A percentile compares a stretch with the other conserved stretches of the same genome.
Evolutionary conservation across 2,329 filamentous ascomycete genomes (phyloP).

Genomic region (Botrytis squamosa): DNA sequence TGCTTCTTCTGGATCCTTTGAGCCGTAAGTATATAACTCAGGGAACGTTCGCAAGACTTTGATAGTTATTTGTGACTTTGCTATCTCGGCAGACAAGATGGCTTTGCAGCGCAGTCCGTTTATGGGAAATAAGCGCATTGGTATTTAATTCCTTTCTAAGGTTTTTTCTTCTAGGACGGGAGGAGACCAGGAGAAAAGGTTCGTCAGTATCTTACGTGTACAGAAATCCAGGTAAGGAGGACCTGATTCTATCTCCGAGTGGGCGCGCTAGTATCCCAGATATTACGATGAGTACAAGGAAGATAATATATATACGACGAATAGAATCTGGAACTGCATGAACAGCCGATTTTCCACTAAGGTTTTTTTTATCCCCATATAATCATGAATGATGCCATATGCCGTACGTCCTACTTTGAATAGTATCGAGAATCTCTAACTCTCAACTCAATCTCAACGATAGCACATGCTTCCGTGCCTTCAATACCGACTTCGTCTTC

Average conservation of each 20-base stretch:
- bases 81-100: background rate
- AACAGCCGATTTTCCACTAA: background rate
- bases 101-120: background rate
- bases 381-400: background rate
- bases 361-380: accelerated
- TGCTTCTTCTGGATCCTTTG: background rate
- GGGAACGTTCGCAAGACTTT: background rate
- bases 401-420: background rate
- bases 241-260: background rate
- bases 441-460: background rate
- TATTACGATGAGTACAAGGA: background rate
- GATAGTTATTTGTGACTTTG: background rate
- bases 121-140: background rate
- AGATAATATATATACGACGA: background rate
- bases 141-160: background rate
- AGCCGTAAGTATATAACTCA: background rate
- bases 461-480: background rate
- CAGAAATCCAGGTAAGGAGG: background rate
- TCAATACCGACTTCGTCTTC: accelerated
- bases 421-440: too few species aligned
- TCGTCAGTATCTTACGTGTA: background rate
- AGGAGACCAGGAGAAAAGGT: too few species aligned
- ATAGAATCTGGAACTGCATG: background rate
- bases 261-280: background rate
- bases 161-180: too few species aligned